A percentile compares a stretch with the other conserved stretches of the same genome.
Conservation (phyloP, 345 rosid genomes). For the Linum trigynum region DNA sequence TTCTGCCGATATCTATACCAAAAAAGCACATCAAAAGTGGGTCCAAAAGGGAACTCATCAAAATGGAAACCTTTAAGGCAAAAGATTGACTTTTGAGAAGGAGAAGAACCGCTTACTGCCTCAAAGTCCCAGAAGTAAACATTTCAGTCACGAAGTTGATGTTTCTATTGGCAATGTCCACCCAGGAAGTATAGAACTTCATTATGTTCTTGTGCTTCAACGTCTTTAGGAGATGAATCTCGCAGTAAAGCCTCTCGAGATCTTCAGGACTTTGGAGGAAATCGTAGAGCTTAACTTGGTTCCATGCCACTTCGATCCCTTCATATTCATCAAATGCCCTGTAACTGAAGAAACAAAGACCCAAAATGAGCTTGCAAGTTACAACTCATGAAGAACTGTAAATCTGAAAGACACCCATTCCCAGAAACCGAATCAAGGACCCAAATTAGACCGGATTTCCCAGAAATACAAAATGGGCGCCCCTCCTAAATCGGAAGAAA, state of each 20-base stretch:
- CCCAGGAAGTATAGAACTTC: slow-evolving; percentile 92
- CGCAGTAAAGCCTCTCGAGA: slow-evolving; percentile 86
- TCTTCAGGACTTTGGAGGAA: slow-evolving; percentile 89
- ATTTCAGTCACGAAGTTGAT: slow-evolving; percentile 89
- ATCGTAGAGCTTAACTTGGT: slow-evolving; percentile 91
- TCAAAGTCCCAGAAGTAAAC: slow-evolving; percentile 93
- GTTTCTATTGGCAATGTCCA: slow-evolving; percentile 69
- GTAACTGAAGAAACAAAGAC: slow-evolving; percentile 43
- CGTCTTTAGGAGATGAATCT: slow-evolving; percentile 91
- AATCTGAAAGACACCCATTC: slow-evolving; percentile 21
- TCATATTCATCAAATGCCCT: slow-evolving; percentile 89
- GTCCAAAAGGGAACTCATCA: neutral
- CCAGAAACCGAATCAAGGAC: slow-evolving; percentile 11
- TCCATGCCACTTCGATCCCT: slow-evolving; percentile 98
- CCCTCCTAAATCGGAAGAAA: slow-evolving; percentile 8
- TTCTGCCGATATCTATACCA: slow-evolving; percentile 55
- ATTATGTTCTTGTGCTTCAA: slow-evolving; percentile 80
- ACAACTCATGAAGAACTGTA: no score
- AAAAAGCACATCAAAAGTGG: neutral
- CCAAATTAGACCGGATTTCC: slow-evolving; percentile 12
- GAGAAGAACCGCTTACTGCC: slow-evolving; percentile 48
- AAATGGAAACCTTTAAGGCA: slow-evolving; percentile 17
- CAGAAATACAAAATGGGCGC: slow-evolving; percentile 3
- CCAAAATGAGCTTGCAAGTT: neutral
- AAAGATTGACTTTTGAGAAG: slow-evolving; percentile 11